phyloP scores from a whole-genome alignment of 768 basidiomycete genomes.

The Phylloporus arenicola region DNA sequence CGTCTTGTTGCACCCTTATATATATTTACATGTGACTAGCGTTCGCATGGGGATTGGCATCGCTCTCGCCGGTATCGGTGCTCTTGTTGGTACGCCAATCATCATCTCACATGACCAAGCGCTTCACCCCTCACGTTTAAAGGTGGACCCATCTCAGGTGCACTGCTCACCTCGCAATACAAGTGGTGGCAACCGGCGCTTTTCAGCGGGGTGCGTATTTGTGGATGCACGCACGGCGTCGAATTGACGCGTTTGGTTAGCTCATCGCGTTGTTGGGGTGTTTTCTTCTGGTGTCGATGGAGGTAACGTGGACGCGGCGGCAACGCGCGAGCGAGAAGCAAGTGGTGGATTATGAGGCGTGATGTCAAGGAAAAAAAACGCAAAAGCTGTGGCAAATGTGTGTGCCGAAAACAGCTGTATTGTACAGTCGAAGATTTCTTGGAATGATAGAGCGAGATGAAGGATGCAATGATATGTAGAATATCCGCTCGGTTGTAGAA shows the following conservation, averaged over 20 bases:
- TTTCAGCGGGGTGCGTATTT: conserved; percentile 39
- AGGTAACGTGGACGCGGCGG: not conserved
- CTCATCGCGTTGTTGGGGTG: not conserved
- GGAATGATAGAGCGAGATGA: not conserved
- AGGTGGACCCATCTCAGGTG: conserved; percentile 57
- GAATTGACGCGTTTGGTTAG: not conserved
- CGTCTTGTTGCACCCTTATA: not conserved
- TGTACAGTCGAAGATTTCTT: not conserved
- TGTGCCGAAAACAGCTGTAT: not conserved
- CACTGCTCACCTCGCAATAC: conserved; percentile 46
- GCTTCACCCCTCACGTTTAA: not conserved
- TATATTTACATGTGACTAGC: conserved; percentile 3
- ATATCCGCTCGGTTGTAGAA: too few relatives aligned
- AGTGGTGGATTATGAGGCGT: not conserved
- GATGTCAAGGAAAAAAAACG: not conserved
- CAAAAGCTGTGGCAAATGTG: not conserved
- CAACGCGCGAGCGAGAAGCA: not conserved
- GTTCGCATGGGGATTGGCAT: conserved; percentile 25
- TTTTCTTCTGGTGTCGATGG: not conserved
- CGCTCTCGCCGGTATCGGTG: conserved; percentile 15
- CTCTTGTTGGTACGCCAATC: too few relatives aligned
- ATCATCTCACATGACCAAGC: not conserved
- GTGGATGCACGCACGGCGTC: not conserved
- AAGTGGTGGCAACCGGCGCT: conserved; percentile 53
- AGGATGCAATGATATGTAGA: too few relatives aligned